phyloP scores from a whole-genome alignment of 2,329 filamentous ascomycete species.

The Hypoxylon rubiginosum region DNA sequence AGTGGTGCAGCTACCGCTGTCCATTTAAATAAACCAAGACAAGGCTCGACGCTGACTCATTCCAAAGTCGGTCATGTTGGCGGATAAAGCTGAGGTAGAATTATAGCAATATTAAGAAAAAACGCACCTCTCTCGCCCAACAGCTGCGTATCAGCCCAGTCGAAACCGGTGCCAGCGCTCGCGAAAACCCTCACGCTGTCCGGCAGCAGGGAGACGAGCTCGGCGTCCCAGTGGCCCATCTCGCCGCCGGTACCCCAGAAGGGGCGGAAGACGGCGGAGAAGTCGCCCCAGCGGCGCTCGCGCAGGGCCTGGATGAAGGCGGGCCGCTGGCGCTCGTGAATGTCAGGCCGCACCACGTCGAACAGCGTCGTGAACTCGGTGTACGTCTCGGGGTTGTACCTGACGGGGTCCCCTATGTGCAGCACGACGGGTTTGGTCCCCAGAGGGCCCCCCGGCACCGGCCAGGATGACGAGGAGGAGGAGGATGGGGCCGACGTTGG shows the following conservation, averaged over 20 bases:
- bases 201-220: slow-evolving; percentile 69
- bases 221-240: slow-evolving; percentile 72
- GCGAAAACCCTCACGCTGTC: slow-evolving; percentile 68
- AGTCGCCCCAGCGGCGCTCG: slow-evolving; percentile 68
- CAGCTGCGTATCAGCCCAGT: slow-evolving; percentile 71
- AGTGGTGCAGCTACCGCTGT: neutral
- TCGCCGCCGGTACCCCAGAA: slow-evolving; percentile 76
- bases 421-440: slow-evolving; percentile 70
- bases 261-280: slow-evolving; percentile 66
- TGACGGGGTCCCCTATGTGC: slow-evolving; percentile 77
- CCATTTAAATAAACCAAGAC: neutral
- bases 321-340: slow-evolving; percentile 63
- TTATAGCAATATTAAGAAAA: neutral
- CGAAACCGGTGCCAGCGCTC: slow-evolving; percentile 72
- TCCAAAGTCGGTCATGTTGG: no score
- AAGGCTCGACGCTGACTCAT: neutral
- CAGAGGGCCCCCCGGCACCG: slow-evolving; percentile 40
- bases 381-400: slow-evolving; percentile 64
- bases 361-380: slow-evolving; percentile 59
- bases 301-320: slow-evolving; percentile 64
- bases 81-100: neutral
- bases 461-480: slow-evolving; percentile 28
- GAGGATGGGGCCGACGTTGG: slow-evolving; percentile 20
- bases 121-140: slow-evolving; percentile 70
- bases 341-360: slow-evolving; percentile 65